Conservation (phyloP, 1,284 basidiomycete genomes). For the Anthracocystis panici-leucophaei region DNA sequence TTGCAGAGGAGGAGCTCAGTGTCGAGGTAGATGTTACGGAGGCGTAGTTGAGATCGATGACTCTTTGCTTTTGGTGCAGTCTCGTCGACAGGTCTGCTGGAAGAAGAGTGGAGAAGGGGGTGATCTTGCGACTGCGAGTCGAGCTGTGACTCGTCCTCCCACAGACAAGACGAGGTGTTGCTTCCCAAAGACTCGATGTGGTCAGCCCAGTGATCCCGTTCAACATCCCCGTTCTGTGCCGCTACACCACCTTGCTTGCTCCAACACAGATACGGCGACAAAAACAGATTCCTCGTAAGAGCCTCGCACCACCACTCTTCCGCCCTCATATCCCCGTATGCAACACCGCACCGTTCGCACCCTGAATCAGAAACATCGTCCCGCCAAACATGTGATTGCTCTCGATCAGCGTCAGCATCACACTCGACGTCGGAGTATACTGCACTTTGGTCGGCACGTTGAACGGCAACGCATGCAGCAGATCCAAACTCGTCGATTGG, state of each 20-base stretch:
- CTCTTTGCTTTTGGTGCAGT: neutral
- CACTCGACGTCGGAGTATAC: constrained; percentile 74
- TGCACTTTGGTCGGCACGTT: constrained; percentile 77
- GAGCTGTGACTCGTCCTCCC: constrained; percentile 9
- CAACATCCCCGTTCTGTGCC: neutral
- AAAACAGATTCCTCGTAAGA: constrained; percentile 77
- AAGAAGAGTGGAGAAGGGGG: neutral
- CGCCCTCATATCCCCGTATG: constrained; percentile 94
- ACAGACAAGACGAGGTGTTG: constrained; percentile 12
- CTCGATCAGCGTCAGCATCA: constrained; percentile 84
- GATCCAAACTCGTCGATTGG: constrained; percentile 26
- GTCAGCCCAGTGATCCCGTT: constrained; percentile 25
- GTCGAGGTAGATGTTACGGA: constrained; percentile 88
- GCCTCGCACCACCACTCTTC: constrained; percentile 82
- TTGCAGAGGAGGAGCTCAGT: constrained; percentile 74
- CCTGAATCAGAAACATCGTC: constrained; percentile 90
- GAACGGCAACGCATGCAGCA: constrained; percentile 53
- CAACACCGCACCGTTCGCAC: constrained; percentile 78
- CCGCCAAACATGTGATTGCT: constrained; percentile 96
- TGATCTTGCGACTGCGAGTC: constrained; percentile 4
- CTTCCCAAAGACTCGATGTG: constrained; percentile 32
- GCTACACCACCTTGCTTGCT: neutral
- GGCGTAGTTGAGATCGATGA: constrained; percentile 52
- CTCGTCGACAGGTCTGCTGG: neutral
- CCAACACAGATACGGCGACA: constrained; percentile 78